phyloP scores from a whole-genome alignment of 2,329 filamentous ascomycete genomes.

The Beauveria sp. region DNA sequence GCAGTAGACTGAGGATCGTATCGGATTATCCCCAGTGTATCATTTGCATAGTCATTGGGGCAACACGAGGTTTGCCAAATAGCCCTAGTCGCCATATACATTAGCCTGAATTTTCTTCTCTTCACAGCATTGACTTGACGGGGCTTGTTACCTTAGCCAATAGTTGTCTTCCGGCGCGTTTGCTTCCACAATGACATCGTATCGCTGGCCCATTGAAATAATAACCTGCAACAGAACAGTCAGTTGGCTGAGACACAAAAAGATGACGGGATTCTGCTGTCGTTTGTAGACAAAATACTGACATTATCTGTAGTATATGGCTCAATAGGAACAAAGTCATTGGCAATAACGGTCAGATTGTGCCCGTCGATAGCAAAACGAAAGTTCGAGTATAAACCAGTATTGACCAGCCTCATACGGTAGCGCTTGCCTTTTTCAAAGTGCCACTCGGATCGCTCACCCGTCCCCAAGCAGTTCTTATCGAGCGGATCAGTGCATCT shows the following conservation, averaged over 20 bases:
- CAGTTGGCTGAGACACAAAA: not conserved
- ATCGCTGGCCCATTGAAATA: slow-evolving; percentile 41
- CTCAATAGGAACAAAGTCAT: slow-evolving; percentile 48
- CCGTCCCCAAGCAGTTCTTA: slow-evolving; percentile 18
- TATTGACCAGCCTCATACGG: slow-evolving; percentile 41
- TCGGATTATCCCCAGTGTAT: not conserved
- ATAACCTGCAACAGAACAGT: slow-evolving; percentile 5
- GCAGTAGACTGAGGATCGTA: not conserved
- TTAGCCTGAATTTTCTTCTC: not conserved
- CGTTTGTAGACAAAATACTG: slow-evolving; percentile 13
- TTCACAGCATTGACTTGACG: no score
- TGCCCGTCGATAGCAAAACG: slow-evolving; percentile 50
- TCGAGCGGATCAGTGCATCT: not conserved
- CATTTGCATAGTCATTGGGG: not conserved
- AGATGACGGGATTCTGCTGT: not conserved
- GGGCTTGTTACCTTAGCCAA: not conserved
- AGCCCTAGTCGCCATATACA: not conserved
- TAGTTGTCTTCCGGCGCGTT: slow-evolving; percentile 13
- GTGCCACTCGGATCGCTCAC: slow-evolving; percentile 27
- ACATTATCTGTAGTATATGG: slow-evolving; percentile 45
- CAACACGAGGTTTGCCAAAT: not conserved
- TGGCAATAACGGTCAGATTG: slow-evolving; percentile 47
- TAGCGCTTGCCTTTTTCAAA: slow-evolving; percentile 37
- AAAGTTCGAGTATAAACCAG: slow-evolving; percentile 32
- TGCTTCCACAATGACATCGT: slow-evolving; percentile 27